Evolutionary conservation across 805 yeast species (phyloP).

Genomic region (Ascoidea tarda): DNA sequence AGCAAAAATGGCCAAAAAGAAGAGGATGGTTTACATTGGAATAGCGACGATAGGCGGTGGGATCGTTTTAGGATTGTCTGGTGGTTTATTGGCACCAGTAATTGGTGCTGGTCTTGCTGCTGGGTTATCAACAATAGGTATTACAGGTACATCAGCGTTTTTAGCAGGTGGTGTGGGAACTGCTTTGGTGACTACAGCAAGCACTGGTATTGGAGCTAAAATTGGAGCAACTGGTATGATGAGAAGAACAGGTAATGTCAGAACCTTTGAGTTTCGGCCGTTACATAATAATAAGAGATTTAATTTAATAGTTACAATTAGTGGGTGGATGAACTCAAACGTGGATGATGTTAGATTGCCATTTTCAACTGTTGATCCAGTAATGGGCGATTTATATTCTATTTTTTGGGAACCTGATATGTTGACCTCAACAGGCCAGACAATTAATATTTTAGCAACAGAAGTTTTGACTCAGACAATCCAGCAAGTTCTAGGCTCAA

Average conservation of each 20-base stretch:
- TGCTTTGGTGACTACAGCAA: slow-evolving; percentile 82
- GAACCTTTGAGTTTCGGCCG: slow-evolving; percentile 89
- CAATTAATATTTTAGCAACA: slow-evolving; percentile 83
- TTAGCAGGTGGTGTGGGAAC: slow-evolving; percentile 97
- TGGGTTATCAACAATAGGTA: slow-evolving; percentile 88
- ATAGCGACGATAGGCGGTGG: slow-evolving; percentile 96
- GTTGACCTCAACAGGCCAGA: slow-evolving; percentile 92
- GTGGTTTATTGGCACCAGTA: slow-evolving; percentile 92
- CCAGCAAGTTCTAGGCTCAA: slow-evolving; percentile 90
- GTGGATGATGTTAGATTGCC: slow-evolving; percentile 95
- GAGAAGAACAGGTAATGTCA: slow-evolving; percentile 78
- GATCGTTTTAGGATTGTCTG: slow-evolving; percentile 83
- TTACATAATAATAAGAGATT: slow-evolving; percentile 83
- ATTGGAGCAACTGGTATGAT: slow-evolving; percentile 82
- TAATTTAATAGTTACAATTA: slow-evolving; percentile 73
- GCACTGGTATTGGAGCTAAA: slow-evolving; percentile 80
- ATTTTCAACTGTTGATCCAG: slow-evolving; percentile 92
- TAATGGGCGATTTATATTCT: slow-evolving; percentile 92
- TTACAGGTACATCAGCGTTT: slow-evolving; percentile 85
- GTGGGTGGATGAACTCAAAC: slow-evolving; percentile 96
- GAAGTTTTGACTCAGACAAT: slow-evolving; percentile 88
- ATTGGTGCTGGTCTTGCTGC: slow-evolving; percentile 98
- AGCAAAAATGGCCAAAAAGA: slow-evolving; percentile 48
- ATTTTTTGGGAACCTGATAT: slow-evolving; percentile 97
- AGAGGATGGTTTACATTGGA: slow-evolving; percentile 76